Evolutionary conservation across 805 yeast genomes (phyloP), one percentile per base, ranked within the genome.

Genomic region (Metschnikowia corniflorae): DNA sequence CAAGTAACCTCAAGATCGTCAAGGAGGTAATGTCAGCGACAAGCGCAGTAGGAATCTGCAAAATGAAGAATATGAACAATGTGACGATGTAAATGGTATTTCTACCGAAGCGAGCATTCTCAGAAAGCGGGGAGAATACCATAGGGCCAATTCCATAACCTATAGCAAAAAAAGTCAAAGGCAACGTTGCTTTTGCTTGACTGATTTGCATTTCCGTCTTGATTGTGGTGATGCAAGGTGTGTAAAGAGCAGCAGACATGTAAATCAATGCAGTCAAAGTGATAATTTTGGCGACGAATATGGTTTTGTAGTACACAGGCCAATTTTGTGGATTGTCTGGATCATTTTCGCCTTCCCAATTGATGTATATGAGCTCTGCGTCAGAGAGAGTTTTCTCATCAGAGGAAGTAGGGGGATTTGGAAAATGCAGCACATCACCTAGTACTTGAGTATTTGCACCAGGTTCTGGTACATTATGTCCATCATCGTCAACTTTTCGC

Each of bases 101-200:
- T 44, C 84, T 65, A n/a, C 84, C 84, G 31, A 75, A 54, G 5
- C 56, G 53, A 2, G 78, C 72, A 33, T 73, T 66, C 51, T 79
- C 85, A 8, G 80, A 71, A 40, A 79, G 46, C 3, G 85, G 84
- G 0, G 81, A 71, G 36, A 77, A 71, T 1, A 77, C 43, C 63
- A 78, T 61, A 1, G 82, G 82, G 2, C 82, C 82, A 16, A 77
- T 34, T 35, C 80, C 84, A 48, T 79, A 78, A 5, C 83, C 86
- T 17, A 78, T 46, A 7, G 79, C 79, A 43, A 72, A 80, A 24
- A 77, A 43, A 0, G 80, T 60, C 47, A 80, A 61, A 2, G 80
- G 78, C 26, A 80, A 59, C 0, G 71, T 60, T 0, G 78, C 77
- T 3, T 65, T 65, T 6, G 66, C 70, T 20, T 56, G 57, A 10